Conservation (phyloP, 228 moss, liverwort and hornwort species). For the Sphagnum magellanicum region DNA sequence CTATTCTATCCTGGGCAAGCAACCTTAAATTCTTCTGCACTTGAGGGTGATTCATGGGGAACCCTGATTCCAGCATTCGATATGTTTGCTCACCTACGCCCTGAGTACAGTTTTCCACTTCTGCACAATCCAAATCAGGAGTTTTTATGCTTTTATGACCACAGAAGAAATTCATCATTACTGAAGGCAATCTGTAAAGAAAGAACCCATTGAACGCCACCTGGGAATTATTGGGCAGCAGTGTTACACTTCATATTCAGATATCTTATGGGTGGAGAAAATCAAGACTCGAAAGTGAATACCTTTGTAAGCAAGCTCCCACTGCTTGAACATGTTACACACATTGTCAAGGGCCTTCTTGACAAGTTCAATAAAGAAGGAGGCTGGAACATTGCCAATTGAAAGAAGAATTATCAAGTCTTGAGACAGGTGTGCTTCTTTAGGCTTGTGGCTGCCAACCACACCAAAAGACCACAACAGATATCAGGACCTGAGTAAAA, state of each 20-base stretch:
- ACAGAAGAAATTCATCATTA: background rate
- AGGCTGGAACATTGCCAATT: conserved; percentile 40
- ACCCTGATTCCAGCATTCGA: conserved; percentile 48
- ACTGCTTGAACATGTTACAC: conserved; percentile 22
- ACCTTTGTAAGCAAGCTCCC: conserved; percentile 41
- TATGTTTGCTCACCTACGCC: conserved; percentile 30
- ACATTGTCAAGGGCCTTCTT: conserved; percentile 30
- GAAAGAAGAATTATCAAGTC: conserved; percentile 55
- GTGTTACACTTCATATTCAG: background rate
- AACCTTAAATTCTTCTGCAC: conserved; percentile 41
- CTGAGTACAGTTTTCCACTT: conserved; percentile 23
- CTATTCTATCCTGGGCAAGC: conserved; percentile 31
- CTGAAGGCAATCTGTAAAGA: background rate
- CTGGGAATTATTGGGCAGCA: background rate
- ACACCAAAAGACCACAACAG: background rate
- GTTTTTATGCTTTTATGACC: background rate
- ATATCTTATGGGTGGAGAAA: background rate
- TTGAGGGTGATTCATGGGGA: conserved; percentile 52
- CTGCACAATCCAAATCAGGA: conserved; percentile 12
- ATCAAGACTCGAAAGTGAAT: background rate
- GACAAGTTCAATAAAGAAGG: conserved; percentile 41
- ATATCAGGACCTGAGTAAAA: background rate
- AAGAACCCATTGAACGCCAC: background rate
- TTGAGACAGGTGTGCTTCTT: conserved; percentile 42
- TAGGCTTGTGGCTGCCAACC: conserved; percentile 39